Conservation (phyloP, 2,329 filamentous ascomycete genomes). For the Colletotrichum brevisporum region DNA sequence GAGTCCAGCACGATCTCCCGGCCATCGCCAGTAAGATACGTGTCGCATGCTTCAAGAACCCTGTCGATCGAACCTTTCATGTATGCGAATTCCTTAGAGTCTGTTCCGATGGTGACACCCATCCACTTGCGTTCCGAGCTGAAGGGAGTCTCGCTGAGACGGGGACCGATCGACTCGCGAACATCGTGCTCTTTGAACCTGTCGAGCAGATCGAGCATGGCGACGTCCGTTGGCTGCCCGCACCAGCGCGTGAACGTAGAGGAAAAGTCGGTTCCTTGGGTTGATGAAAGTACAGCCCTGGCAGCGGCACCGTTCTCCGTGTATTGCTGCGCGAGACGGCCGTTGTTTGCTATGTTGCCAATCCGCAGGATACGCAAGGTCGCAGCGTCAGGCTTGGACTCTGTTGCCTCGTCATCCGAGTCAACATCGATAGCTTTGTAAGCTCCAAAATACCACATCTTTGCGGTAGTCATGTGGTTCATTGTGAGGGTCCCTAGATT, state of each 20-base stretch:
- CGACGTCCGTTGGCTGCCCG: constrained; percentile 96
- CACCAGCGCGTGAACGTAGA: constrained; percentile 88
- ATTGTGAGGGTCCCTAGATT: constrained; percentile 85
- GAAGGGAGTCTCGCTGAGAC: constrained; percentile 90
- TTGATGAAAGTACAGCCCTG: constrained; percentile 88
- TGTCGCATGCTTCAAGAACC: constrained; percentile 88
- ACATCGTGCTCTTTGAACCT: constrained; percentile 92
- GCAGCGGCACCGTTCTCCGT: constrained; percentile 80
- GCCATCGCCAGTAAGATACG: constrained; percentile 88
- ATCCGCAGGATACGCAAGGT: constrained; percentile 87
- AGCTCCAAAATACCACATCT: constrained; percentile 93
- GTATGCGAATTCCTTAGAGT: constrained; percentile 84
- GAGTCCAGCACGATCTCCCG: constrained; percentile 89
- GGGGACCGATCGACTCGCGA: constrained; percentile 85
- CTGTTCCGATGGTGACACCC: constrained; percentile 87
- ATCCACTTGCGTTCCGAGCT: constrained; percentile 99
- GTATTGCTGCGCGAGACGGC: constrained; percentile 80
- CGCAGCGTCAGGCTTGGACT: constrained; percentile 77
- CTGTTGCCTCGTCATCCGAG: constrained; percentile 67
- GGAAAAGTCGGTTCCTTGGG: constrained; percentile 75
- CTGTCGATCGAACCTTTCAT: constrained; percentile 96
- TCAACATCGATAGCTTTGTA: constrained; percentile 66
- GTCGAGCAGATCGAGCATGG: constrained; percentile 94
- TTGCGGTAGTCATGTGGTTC: constrained; percentile 98
- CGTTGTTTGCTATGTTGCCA: constrained; percentile 97